A percentile compares a stretch with the other conserved stretches of the same genome.
Conservation (phyloP, 371 early-diverging fungal genomes). For the Apophysomyces trapeziformis region DNA sequence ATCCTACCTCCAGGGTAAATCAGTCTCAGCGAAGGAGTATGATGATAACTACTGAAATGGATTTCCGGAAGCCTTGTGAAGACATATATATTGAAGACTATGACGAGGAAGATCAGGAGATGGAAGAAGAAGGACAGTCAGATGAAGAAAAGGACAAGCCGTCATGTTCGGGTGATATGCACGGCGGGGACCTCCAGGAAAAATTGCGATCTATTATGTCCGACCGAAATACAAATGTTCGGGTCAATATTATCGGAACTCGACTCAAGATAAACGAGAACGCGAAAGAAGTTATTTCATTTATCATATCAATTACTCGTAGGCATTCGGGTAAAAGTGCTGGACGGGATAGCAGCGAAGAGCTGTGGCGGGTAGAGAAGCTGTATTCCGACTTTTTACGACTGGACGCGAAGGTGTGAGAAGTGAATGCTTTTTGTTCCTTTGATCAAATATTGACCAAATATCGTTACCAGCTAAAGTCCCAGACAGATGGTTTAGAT, state of each 20-base stretch:
- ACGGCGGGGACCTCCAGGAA: not conserved
- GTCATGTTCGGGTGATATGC: not conserved
- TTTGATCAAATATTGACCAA: too few relatives aligned
- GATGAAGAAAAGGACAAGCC: not conserved
- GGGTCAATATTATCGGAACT: not conserved
- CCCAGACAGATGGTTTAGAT: constrained; percentile 41
- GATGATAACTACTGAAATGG: too few relatives aligned
- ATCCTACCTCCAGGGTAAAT: too few relatives aligned
- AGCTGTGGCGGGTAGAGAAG: constrained; percentile 87
- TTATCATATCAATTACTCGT: constrained; percentile 51
- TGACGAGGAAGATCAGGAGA: too few relatives aligned
- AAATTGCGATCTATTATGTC: not conserved
- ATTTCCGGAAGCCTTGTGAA: too few relatives aligned
- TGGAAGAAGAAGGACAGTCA: not conserved
- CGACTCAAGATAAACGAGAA: constrained; percentile 68
- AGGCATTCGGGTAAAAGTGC: not conserved
- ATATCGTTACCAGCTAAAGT: constrained; percentile 27
- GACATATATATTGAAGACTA: too few relatives aligned
- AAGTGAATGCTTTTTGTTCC: too few relatives aligned
- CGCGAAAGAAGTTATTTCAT: constrained; percentile 67
- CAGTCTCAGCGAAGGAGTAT: too few relatives aligned
- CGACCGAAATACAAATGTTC: not conserved
- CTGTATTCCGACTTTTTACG: constrained; percentile 79
- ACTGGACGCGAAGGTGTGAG: constrained; percentile 72
- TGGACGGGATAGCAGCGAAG: constrained; percentile 28